A percentile compares a stretch with the other conserved stretches of the same genome.
Evolutionary conservation across 495 filamentous ascomycete genomes (phyloP).

Genomic region (Aspergillus diversus): DNA sequence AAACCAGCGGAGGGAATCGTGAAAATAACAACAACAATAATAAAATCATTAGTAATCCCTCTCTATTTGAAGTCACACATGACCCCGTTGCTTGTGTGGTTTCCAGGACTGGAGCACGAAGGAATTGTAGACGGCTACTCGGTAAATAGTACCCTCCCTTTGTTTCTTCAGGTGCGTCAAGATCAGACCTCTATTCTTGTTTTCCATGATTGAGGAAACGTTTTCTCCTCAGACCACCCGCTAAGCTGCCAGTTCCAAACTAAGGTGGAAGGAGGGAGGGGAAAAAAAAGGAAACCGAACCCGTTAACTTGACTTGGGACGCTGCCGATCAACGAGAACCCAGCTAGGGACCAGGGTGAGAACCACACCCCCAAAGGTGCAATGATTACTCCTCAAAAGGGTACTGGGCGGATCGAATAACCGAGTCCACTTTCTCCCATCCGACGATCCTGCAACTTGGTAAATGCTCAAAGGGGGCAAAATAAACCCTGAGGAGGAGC

Average conservation of each 20-base stretch:
- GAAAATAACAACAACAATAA: background rate
- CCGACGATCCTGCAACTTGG: background rate
- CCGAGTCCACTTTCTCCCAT: background rate
- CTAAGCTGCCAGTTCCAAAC: background rate
- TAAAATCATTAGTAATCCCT: too few species aligned
- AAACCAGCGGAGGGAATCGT: background rate
- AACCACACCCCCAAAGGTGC: too few species aligned
- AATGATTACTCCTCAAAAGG: too few species aligned
- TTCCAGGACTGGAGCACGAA: background rate
- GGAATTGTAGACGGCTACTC: background rate
- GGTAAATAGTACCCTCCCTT: background rate
- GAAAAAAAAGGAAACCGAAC: background rate
- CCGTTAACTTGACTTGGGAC: background rate
- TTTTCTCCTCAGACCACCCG: background rate
- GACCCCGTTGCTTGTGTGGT: too few species aligned
- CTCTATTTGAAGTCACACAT: too few species aligned
- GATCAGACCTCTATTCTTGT: background rate
- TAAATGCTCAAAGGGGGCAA: background rate
- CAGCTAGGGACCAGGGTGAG: too few species aligned
- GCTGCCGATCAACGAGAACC: too few species aligned
- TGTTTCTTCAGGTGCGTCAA: background rate
- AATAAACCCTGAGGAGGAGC: background rate
- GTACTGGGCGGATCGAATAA: too few species aligned
- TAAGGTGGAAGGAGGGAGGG: background rate
- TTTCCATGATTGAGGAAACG: background rate